These are phyloP conservation scores for Pseudozyma hubeiensis DNA, from an alignment of 1,284 basidiomycete genomes.

Conservation along the genomic window DNA sequence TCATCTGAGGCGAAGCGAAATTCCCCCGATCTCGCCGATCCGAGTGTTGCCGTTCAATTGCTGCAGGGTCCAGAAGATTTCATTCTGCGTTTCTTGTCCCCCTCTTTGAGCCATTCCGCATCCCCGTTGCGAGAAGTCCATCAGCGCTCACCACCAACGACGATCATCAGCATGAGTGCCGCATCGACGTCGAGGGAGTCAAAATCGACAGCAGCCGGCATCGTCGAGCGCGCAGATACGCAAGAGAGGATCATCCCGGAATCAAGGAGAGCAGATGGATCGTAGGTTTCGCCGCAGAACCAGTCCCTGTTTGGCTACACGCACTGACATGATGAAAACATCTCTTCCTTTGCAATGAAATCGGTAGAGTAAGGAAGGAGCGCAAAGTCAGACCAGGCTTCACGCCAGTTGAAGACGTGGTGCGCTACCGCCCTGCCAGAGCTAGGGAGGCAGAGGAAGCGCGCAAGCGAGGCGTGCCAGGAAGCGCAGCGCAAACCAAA, in stretches of 20 bases:
- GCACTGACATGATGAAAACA: not conserved
- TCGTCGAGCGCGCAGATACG: slow-evolving; percentile 82
- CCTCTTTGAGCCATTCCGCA: not conserved
- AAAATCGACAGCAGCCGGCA: slow-evolving; percentile 79
- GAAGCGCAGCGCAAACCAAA: slow-evolving; percentile 2
- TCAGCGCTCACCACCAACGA: too few species aligned
- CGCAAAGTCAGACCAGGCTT: slow-evolving; percentile 90
- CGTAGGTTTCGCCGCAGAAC: slow-evolving; percentile 74
- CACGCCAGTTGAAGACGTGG: slow-evolving; percentile 92
- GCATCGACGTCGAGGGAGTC: slow-evolving; percentile 72
- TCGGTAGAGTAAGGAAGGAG: slow-evolving; percentile 82
- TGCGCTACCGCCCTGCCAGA: slow-evolving; percentile 75
- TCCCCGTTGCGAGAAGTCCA: too few species aligned
- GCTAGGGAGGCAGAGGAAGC: slow-evolving; percentile 39
- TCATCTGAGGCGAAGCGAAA: too few species aligned
- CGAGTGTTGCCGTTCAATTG: not conserved
- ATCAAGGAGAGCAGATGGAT: slow-evolving; percentile 83
- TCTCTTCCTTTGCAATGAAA: not conserved
- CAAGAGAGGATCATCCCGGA: slow-evolving; percentile 88
- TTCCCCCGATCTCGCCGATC: slow-evolving; percentile 7
- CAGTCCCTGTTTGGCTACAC: too few species aligned
- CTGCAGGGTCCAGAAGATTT: slow-evolving; percentile 25
- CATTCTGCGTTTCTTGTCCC: not conserved
- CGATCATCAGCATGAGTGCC: slow-evolving; percentile 3
- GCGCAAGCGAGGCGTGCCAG: slow-evolving; percentile 20